Evolutionary conservation across 495 filamentous ascomycete species (phyloP), one percentile per base, ranked within the genome.

Genomic region (Lophium mytilinum): DNA sequence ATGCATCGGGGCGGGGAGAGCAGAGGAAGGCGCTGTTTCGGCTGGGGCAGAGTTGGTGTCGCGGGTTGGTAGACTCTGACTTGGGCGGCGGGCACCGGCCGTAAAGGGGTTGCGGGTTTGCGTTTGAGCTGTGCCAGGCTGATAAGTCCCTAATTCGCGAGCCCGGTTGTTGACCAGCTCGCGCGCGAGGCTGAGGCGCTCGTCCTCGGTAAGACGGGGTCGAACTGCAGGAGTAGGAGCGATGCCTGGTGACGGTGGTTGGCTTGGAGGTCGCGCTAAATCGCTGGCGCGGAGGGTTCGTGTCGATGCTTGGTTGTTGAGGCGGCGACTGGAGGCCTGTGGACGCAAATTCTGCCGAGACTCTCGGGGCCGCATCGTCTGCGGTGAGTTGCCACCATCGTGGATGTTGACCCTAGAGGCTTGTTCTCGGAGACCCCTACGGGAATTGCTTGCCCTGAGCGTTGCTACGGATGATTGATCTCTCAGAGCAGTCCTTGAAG

Each of bases 381-480:
- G 59, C 14, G 59, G 56, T 34, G 33, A 57, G 47, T 15, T 51
- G 4, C 43, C 50, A 34, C 12, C 21, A 39, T 64, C 56, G 11
- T 60, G 46, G 18, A 60, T 61, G 47, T 57, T 66, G 11, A 55
- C 57, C 50, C 57, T 54, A 11, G 60, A 62, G 10, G 55, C 49
- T 33, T 58, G 60, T 15, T 35, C 43, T 24, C 60, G 55, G 30
- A 62, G 21, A 30, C 21, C 39, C 19, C 50, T 12, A 12, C 54
- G 57, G 9, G 66, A 69, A 30, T 30, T 57, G 4, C 58, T 51
- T 24, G 66, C 53, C 17, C 66, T 56, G 12, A 69, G 45, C 7
- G 66, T 69, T 9, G 64, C 66, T 0, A 58, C 65, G 14, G 66
- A 69, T 8, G 66, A 56, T 57, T 69, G 66, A n/a, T 69, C 64